phyloP scores from a whole-genome alignment of 2,329 filamentous ascomycete genomes.

The Arthroderma sp. region DNA sequence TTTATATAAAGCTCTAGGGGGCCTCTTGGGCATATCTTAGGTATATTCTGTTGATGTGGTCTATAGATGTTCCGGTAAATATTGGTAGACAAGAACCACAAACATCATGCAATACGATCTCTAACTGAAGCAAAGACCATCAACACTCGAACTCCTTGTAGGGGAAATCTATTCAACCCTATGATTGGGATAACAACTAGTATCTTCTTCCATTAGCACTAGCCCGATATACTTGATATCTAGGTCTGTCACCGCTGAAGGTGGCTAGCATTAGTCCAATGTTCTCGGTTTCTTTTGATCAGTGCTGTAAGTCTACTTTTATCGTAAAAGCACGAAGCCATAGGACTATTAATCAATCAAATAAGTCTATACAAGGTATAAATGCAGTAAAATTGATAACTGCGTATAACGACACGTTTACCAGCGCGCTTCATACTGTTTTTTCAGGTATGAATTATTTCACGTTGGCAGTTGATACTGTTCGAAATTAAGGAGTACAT shows the following conservation, averaged over 20 bases:
- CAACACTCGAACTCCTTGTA: conserved; percentile 13
- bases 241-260: conserved; percentile 11
- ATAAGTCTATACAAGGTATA: no score
- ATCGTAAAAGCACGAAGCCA: neutral
- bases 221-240: conserved; percentile 13
- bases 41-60: conserved; percentile 13
- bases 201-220: conserved; percentile 13
- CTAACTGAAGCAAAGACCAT: neutral
- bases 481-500: no score
- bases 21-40: conserved; percentile 12
- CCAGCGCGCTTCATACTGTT: no score
- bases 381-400: no score
- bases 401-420: no score
- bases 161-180: conserved; percentile 11
- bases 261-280: conserved; percentile 8
- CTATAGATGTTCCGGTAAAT: conserved; percentile 13
- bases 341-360: no score
- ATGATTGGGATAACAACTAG: conserved; percentile 10
- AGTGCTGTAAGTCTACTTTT: conserved; percentile 6
- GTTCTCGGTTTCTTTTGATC: conserved; percentile 8
- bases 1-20: conserved; percentile 13
- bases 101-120: neutral
- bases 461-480: no score
- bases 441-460: no score
- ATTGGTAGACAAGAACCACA: neutral